A percentile compares a stretch with the other conserved stretches of the same genome.
Evolutionary conservation across 495 filamentous ascomycete genomes (phyloP).

Genomic region (Penicillium goetzii): DNA sequence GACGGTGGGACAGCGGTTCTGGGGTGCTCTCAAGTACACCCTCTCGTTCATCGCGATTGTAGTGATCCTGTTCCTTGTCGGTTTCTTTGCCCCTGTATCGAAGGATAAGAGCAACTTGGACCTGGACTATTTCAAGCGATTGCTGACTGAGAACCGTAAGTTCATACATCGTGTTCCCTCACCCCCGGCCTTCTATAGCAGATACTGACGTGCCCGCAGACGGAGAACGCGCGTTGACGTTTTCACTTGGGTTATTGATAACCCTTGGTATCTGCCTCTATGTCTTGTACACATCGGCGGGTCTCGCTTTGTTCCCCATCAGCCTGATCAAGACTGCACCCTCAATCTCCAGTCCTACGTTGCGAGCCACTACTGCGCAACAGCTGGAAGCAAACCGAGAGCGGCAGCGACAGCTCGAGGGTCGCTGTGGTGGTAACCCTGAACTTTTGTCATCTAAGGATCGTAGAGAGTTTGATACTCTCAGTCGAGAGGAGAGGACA

Average conservation of each 20-base stretch:
- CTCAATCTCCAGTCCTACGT: slow-evolving; percentile 73
- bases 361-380: slow-evolving; percentile 73
- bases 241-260: slow-evolving; percentile 82
- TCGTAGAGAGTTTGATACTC: slow-evolving; percentile 80
- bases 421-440: slow-evolving; percentile 75
- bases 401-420: slow-evolving; percentile 86
- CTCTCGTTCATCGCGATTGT: slow-evolving; percentile 78
- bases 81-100: slow-evolving; percentile 87
- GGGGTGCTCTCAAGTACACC: slow-evolving; percentile 89
- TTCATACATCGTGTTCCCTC: not conserved
- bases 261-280: slow-evolving; percentile 84
- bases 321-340: slow-evolving; percentile 89
- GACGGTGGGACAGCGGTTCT: slow-evolving; percentile 67
- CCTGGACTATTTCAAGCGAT: slow-evolving; percentile 86
- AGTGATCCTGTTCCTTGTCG: slow-evolving; percentile 83
- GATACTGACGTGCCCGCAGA: slow-evolving; percentile 47
- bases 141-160: slow-evolving; percentile 79
- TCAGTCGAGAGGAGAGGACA: slow-evolving; percentile 88
- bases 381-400: slow-evolving; percentile 87
- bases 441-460: slow-evolving; percentile 81
- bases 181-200: not conserved
- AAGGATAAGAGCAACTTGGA: slow-evolving; percentile 64
- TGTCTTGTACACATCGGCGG: slow-evolving; percentile 83
- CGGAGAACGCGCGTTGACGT: slow-evolving; percentile 89
- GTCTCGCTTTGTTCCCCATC: slow-evolving; percentile 86